Percentiles rank a stretch among this genome's conserved stretches.
These are phyloP conservation scores for Saccharomycopsis hybrid DNA, from an alignment of 1,139 yeast genomes.

Conservation along the genomic window DNA sequence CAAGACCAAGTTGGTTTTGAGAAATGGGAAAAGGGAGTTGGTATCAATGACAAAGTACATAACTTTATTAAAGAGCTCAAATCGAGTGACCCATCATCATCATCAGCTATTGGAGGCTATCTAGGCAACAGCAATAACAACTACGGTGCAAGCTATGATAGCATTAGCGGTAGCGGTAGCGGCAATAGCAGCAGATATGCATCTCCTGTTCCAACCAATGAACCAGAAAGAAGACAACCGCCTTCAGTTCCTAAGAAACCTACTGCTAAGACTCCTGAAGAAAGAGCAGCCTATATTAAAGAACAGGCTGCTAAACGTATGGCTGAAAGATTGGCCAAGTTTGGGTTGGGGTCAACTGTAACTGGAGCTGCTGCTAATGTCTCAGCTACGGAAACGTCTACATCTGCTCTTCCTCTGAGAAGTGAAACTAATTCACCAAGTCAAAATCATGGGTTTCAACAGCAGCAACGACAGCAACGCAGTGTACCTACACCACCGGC, in stretches of 20 bases:
- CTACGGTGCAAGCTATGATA: background rate
- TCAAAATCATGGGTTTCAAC: too few species aligned
- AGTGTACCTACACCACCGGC: background rate
- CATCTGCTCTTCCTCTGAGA: conserved; percentile 21
- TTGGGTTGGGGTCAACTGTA: conserved; percentile 61
- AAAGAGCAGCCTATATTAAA: conserved; percentile 75
- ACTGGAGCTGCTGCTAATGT: too few species aligned
- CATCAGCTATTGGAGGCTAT: too few species aligned
- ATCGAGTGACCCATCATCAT: too few species aligned
- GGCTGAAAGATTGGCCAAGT: conserved; percentile 81
- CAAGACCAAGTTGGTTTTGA: conserved; percentile 48
- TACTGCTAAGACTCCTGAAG: conserved; percentile 40
- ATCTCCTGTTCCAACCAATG: background rate
- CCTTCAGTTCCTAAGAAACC: conserved; percentile 11
- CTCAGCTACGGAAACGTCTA: too few species aligned
- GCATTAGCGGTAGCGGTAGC: background rate
- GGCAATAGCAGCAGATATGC: background rate
- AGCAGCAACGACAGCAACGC: background rate
- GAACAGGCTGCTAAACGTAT: conserved; percentile 88
- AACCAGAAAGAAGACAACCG: background rate
- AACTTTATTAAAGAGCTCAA: conserved; percentile 55
- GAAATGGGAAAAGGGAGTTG: conserved; percentile 84
- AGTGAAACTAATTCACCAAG: conserved; percentile 17
- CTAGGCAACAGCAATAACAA: too few species aligned
- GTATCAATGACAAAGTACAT: conserved; percentile 62